Conservation (phyloP, 495 filamentous ascomycete species). For the Xylaria venustula region DNA sequence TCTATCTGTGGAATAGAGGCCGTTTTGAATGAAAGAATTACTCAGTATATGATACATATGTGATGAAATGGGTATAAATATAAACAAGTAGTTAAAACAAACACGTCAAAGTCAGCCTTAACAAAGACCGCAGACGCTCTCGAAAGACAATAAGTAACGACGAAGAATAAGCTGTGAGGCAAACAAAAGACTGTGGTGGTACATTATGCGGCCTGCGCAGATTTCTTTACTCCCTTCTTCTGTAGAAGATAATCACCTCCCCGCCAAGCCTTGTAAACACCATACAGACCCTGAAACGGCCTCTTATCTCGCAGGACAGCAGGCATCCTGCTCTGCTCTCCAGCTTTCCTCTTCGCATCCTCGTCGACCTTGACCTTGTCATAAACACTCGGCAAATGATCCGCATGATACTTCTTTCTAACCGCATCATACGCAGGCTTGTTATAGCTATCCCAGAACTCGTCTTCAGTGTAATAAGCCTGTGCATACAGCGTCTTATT, state of each 20-base stretch:
- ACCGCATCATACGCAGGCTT: constrained; percentile 46
- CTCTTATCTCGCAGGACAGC: constrained; percentile 14
- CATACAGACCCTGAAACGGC: constrained; percentile 30
- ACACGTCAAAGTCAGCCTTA: not conserved
- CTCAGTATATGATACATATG: not conserved
- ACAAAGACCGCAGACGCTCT: not conserved
- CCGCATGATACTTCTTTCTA: constrained; percentile 45
- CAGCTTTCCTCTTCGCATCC: constrained; percentile 22
- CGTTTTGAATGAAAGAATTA: not conserved
- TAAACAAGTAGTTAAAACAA: constrained; percentile 5
- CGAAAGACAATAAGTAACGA: too few species aligned
- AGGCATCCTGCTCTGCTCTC: constrained; percentile 25
- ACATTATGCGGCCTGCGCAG: too few species aligned
- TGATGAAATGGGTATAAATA: constrained; percentile 10
- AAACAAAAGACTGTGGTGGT: too few species aligned
- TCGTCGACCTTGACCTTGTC: constrained; percentile 52
- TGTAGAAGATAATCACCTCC: constrained; percentile 29
- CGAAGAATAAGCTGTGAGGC: too few species aligned
- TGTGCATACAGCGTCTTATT: constrained; percentile 55
- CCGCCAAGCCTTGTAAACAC: constrained; percentile 32
- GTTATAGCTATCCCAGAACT: constrained; percentile 54
- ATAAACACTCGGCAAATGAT: constrained; percentile 48
- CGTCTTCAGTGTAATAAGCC: constrained; percentile 53
- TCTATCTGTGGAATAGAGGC: not conserved
- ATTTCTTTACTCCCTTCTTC: too few species aligned